Base-by-base conservation (phyloP, 805 yeast genomes). In the Brettanomyces custersianus region DNA sequence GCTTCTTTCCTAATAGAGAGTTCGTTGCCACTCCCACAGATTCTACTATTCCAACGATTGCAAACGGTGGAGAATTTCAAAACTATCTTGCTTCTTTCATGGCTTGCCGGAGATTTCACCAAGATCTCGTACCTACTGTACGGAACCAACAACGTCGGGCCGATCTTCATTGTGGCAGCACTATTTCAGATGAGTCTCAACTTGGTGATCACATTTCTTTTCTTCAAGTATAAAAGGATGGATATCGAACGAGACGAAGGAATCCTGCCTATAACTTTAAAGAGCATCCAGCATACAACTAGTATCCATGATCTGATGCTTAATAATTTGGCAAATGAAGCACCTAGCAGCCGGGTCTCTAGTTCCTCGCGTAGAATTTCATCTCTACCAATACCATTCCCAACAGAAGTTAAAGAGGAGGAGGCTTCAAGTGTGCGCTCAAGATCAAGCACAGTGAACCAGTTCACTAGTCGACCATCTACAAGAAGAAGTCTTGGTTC, bases 51-150 rank as follows among this genome's bases (percentile, higher is more conserved):
- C 33, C 70, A 74, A 50, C 68, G 86, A 38, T 47, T 79, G 20
- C 74, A 75, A 46, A 72, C 85, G 0, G 75, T 82, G 6, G 80
- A 80, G 44, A 90, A 92, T 40, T 87, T 87, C 61, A 80, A 86
- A 48, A 64, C 77, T 34, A 73, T 90, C 20, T 61, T 87, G 23
- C 54, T 87, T 25, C 59, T 86, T 15, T 79, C 88, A 49, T 87
- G 96, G 96, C 63, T 87, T 4, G 79, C 90, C 40, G 96, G 96
- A 39, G 96, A 87, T 59, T 63, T 80, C 28, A 70, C 85, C 26
- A 88, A 88, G 54, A 72, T 85, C 18, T 64, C 78, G 35, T 84
- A 83, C 49, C 62, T 84, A 36, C 47, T 82, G n/a, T 82, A 68
- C 55, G 94, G 94, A 12, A 81, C 92, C 1, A 70, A 70, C 36